phyloP scores from a whole-genome alignment of 371 early-diverging fungal genomes.

The Mucor racemosus region DNA sequence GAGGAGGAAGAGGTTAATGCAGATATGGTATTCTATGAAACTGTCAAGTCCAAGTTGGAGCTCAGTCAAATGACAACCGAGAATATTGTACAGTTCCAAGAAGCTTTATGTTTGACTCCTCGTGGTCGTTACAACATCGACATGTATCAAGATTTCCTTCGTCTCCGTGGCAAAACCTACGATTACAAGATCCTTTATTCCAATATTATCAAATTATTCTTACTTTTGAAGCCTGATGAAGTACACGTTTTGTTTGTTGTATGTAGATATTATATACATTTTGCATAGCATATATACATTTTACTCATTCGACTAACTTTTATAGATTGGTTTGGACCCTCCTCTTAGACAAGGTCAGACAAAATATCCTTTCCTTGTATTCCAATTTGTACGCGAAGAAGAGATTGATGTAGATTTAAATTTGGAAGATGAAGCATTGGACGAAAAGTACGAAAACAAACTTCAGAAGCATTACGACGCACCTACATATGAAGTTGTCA shows the following conservation, averaged over 20 bases:
- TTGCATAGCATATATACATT: not conserved
- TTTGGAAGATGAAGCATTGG: constrained; percentile 74
- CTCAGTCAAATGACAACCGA: constrained; percentile 88
- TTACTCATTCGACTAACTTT: not conserved
- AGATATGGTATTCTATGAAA: constrained; percentile 86
- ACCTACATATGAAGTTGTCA: constrained; percentile 86
- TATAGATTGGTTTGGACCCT: constrained; percentile 89
- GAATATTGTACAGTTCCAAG: constrained; percentile 88
- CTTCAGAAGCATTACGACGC: constrained; percentile 91
- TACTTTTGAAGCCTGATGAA: constrained; percentile 94
- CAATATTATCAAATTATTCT: constrained; percentile 82
- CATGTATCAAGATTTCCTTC: constrained; percentile 89
- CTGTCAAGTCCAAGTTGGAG: constrained; percentile 90
- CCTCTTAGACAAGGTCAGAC: constrained; percentile 99
- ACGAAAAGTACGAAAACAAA: constrained; percentile 76
- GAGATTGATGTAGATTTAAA: constrained; percentile 87
- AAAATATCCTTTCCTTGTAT: constrained; percentile 95
- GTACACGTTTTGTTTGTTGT: constrained; percentile 88
- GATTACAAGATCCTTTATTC: constrained; percentile 95
- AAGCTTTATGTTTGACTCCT: constrained; percentile 89
- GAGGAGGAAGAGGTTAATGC: constrained; percentile 76
- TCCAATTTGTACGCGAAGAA: constrained; percentile 94
- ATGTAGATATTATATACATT: constrained; percentile 17
- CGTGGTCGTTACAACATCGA: constrained; percentile 97
- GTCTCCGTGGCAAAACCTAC: constrained; percentile 96